These are phyloP conservation scores for Phytophthora tubulina DNA, from an alignment of 352 stramenopile species.

Conservation along the genomic window DNA sequence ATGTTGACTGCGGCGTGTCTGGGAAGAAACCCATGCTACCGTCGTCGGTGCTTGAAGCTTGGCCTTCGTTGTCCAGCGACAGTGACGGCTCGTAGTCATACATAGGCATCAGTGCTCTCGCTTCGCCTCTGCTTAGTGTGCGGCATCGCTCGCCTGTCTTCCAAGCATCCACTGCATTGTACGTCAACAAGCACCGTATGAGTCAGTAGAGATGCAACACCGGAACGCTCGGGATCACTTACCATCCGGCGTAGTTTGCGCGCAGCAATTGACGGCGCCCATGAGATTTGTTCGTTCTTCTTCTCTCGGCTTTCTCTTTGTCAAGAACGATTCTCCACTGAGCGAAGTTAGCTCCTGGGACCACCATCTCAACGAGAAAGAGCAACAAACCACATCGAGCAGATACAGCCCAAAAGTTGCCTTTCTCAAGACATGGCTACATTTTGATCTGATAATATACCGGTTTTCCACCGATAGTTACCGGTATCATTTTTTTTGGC, in stretches of 20 bases:
- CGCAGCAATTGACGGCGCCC: slow-evolving; percentile 50
- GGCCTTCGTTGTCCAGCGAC: slow-evolving; percentile 41
- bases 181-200: not conserved
- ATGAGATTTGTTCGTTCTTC: slow-evolving; percentile 27
- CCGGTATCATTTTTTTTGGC: slow-evolving; percentile 27
- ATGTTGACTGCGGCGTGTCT: slow-evolving; percentile 27
- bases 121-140: slow-evolving; percentile 36
- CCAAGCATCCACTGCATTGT: slow-evolving; percentile 36
- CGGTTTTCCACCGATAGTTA: not conserved
- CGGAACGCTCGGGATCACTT: not conserved
- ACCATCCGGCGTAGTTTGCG: slow-evolving; percentile 45
- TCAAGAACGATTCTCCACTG: slow-evolving; percentile 31
- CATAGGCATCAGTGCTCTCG: slow-evolving; percentile 46
- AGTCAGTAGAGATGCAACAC: slow-evolving; percentile 5
- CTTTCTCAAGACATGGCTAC: slow-evolving; percentile 45
- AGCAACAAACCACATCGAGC: slow-evolving; percentile 19
- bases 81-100: slow-evolving; percentile 53
- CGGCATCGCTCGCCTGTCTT: slow-evolving; percentile 28
- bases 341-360: not conserved
- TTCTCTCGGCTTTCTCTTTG: slow-evolving; percentile 24
- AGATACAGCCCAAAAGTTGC: slow-evolving; percentile 16
- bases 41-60: slow-evolving; percentile 29
- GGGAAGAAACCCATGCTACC: slow-evolving; percentile 25
- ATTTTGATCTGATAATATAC: slow-evolving; percentile 9
- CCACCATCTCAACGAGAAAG: slow-evolving; percentile 39